Base-by-base conservation (phyloP, 257 asterid species). In the Solanum medicagineum region DNA sequence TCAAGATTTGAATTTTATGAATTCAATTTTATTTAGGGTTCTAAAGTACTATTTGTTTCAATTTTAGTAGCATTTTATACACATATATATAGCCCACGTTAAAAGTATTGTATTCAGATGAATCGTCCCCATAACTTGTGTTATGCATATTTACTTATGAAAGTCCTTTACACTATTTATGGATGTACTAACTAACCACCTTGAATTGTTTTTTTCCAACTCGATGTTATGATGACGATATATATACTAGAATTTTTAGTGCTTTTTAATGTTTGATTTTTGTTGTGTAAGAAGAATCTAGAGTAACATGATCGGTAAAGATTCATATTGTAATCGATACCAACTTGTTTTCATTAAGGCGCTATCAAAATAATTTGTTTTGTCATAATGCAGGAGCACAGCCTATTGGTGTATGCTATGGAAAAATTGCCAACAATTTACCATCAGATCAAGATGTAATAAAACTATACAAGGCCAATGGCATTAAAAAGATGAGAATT, bases 351-450 rank as follows among this genome's bases (percentile, higher is more conserved):
- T 56, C 10, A 56, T 17, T 62, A 36, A 24, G 17, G 40, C 15
- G 16, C n/a, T 59, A 29, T 20, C 20, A 3, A 10, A 17, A 5
- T 19, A 40, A 32, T 44, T 19, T 6, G 13, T 12, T 22, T n/a
- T 12, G 32, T 13, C 12, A 69, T 73, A 47, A 2, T 40, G 84
- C 59, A 55, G 88, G 53, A 6, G 91, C 88, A 13, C 70, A 89
- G 1, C 51, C 88, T 4, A 45, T 83, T 4, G 90, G 92, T 24
- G 90, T 87, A 6, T 87, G 89, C 75, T 85, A 85, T 44, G 94
- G 94, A 51, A 69, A 56, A 36, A 17, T 45, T 4, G 93, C 86
- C 12, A 47, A 84, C 26, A 88, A 87, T 26, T 88, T 92, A 49
- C 94, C 93, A 11, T 29, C 90, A 2, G 68, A 80, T 7, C 12